Evolutionary conservation across 2,329 filamentous ascomycete species (phyloP), one percentile per base, ranked within the genome.

Genomic region (Xylariaceae sp.): DNA sequence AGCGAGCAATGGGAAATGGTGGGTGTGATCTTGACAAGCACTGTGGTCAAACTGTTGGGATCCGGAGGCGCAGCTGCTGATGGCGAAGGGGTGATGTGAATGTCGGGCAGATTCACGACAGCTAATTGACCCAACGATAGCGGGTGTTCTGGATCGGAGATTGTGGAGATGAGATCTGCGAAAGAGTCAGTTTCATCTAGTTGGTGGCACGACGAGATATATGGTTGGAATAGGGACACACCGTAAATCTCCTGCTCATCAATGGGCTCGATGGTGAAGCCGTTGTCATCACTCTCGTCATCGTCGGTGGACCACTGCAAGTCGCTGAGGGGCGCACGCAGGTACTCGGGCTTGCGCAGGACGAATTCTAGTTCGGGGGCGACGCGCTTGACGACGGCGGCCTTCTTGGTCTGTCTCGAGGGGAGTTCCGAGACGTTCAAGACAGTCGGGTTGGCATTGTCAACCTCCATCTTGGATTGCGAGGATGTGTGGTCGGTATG

Each of bases 181-280:
- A 59, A 59, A 58, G 47, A 19, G 60, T 68, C 54, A 67, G 64
- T 51, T 4, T 19, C 19, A 53, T 61, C 49, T 59, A 57, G 11
- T 32, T n/a, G 35, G 29, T 31, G 6, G 43, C 12, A 45, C 29
- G 29, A 12, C 27, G 27, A 30, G 12, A 26, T 6, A 27, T 11
- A 11, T 27, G 42, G 8, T 27, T 4, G 11, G 19, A 12, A 6
- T 8, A 11, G 31, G 6, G 44, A 56, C 76, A 59, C 75, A 94
- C 90, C 91, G 69, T 92, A 99, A 42, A 99, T 92, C 73, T 99
- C 94, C 71, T 96, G 94, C 71, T 95, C 89, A 68, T 99, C 94
- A 63, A 99, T 96, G 54, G 88, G 88, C 64, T 97, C 91, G 37
- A 85, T 78, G 1, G 77, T 75, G 47, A 83, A 79, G 55, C 86